These are phyloP conservation scores for Chenopodium suecicum DNA, from an alignment of 148 eudicot species.

Conservation along the genomic window DNA sequence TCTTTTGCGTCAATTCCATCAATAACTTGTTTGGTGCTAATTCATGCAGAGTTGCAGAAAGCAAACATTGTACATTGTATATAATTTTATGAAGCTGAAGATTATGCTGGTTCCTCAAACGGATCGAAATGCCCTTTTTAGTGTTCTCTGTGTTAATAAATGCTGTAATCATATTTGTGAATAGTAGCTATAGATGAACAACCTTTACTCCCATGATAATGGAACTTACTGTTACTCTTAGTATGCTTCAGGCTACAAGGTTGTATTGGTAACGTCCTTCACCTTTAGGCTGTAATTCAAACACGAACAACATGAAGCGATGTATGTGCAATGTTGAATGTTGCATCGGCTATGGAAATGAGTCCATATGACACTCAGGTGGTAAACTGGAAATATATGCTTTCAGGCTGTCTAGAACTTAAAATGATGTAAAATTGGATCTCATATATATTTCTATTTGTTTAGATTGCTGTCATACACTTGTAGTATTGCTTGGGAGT, in stretches of 20 bases:
- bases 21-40: not conserved
- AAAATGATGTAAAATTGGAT: too few relatives aligned
- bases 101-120: slow-evolving; percentile 11
- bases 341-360: not conserved
- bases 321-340: not conserved
- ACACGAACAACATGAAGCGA: not conserved
- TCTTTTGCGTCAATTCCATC: not conserved
- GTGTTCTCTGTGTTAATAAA: not conserved
- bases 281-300: not conserved
- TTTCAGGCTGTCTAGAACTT: too few relatives aligned
- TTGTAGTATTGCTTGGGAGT: too few relatives aligned
- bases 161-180: slow-evolving; percentile 29
- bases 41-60: slow-evolving; percentile 35
- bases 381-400: too few relatives aligned
- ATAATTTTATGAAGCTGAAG: slow-evolving; percentile 23
- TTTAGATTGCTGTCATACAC: too few relatives aligned
- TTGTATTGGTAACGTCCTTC: not conserved
- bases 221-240: not conserved
- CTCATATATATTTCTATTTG: too few relatives aligned
- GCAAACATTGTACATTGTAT: slow-evolving; percentile 33
- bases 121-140: not conserved
- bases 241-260: not conserved
- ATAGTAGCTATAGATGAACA: slow-evolving; percentile 21
- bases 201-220: not conserved
- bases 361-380: too few relatives aligned